Evolutionary conservation across 129 eudicot genomes (phyloP).

Genomic region (Ambrosia artemisiifolia): DNA sequence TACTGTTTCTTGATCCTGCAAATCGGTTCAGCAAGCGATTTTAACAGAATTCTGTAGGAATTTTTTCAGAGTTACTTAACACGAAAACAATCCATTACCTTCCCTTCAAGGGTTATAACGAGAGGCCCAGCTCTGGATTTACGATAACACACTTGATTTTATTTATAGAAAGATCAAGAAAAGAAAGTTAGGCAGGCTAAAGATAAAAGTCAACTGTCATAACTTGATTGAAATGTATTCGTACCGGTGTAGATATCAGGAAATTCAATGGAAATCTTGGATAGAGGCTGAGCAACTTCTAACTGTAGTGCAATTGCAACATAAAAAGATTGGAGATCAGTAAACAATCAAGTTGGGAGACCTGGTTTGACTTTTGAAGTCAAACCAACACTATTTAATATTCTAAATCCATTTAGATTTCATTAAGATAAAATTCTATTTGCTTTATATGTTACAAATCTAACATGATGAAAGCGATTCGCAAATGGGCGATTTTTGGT

Average conservation of each 20-base stretch:
- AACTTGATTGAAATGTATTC: neutral
- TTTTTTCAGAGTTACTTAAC: neutral
- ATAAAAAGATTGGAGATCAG: neutral
- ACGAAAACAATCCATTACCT: slow-evolving; percentile 39
- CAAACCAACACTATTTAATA: neutral
- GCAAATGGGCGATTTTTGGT: neutral
- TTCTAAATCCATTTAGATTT: neutral
- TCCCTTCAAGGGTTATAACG: slow-evolving; percentile 61
- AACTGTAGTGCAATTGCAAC: slow-evolving; percentile 35
- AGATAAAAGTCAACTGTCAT: neutral
- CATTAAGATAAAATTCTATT: neutral
- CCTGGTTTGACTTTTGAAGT: neutral
- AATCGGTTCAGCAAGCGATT: neutral
- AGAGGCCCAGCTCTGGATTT: slow-evolving; percentile 77
- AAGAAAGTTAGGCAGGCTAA: neutral
- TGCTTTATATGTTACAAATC: neutral
- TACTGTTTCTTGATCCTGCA: slow-evolving; percentile 63
- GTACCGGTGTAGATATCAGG: neutral
- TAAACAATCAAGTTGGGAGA: neutral
- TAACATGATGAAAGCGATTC: neutral
- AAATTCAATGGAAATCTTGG: neutral
- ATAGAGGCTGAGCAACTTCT: slow-evolving; percentile 67
- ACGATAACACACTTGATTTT: slow-evolving; percentile 57
- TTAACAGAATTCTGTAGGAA: neutral
- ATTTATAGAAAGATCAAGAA: neutral